phyloP scores from a whole-genome alignment of 371 early-diverging fungal genomes.

The Mortierella sp. region DNA sequence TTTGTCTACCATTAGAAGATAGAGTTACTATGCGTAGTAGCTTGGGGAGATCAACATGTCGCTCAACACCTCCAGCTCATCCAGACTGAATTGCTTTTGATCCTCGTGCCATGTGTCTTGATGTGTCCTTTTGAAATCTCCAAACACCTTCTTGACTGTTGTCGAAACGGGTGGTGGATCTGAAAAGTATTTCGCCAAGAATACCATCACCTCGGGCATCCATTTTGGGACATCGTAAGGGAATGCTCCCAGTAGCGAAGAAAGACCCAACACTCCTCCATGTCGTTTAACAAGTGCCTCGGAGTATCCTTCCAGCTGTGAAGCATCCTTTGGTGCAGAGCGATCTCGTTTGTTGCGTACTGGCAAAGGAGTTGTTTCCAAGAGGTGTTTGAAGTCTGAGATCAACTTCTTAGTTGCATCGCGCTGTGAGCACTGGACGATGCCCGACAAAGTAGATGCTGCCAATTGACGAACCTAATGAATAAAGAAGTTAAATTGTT shows the following conservation, averaged over 20 bases:
- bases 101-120: conserved; percentile 96
- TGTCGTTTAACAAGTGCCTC: conserved; percentile 82
- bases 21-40: conserved; percentile 72
- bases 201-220: conserved; percentile 87
- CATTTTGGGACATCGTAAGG: conserved; percentile 94
- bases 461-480: conserved; percentile 84
- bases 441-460: conserved; percentile 83
- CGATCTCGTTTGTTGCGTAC: conserved; percentile 40
- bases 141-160: conserved; percentile 88
- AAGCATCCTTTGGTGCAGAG: conserved; percentile 57
- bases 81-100: conserved; percentile 78
- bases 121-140: conserved; percentile 93
- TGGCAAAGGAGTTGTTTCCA: conserved; percentile 39
- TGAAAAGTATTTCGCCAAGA: conserved; percentile 81
- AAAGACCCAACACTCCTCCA: conserved; percentile 90
- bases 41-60: conserved; percentile 91
- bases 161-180: conserved; percentile 90
- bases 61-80: conserved; percentile 81
- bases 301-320: conserved; percentile 64
- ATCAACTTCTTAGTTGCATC: conserved; percentile 75
- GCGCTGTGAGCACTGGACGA: conserved; percentile 88
- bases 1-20: no score
- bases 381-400: conserved; percentile 49
- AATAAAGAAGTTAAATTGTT: not conserved
- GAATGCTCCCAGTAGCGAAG: conserved; percentile 86